Evolutionary conservation across 208 protist genomes (phyloP).

Genomic region (Wallacemonas collosoma): DNA sequence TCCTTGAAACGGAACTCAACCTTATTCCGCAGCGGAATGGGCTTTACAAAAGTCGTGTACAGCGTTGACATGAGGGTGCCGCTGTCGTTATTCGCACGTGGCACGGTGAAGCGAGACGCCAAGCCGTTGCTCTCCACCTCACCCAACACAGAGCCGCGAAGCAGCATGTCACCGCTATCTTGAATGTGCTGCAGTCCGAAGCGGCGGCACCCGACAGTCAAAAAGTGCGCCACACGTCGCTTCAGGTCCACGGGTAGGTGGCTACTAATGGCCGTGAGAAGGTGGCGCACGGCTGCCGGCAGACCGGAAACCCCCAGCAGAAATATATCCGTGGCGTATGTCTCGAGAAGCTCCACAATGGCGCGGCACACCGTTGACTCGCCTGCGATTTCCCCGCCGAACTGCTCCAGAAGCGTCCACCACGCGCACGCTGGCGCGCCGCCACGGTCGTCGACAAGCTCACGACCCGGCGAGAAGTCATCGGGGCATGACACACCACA

Average conservation of each 20-base stretch:
- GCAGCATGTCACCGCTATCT: slow-evolving; percentile 28
- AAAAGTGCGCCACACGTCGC: slow-evolving; percentile 56
- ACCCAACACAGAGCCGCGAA: slow-evolving; percentile 49
- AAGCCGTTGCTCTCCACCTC: slow-evolving; percentile 65
- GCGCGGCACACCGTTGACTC: slow-evolving; percentile 41
- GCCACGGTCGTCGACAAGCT: background rate
- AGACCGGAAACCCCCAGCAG: slow-evolving; percentile 53
- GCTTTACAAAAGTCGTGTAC: slow-evolving; percentile 44
- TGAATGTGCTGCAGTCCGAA: slow-evolving; percentile 73
- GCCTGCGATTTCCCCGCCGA: slow-evolving; percentile 15
- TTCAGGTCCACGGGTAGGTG: slow-evolving; percentile 62
- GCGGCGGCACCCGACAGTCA: slow-evolving; percentile 69
- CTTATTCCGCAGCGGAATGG: slow-evolving; percentile 48
- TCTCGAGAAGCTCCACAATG: slow-evolving; percentile 61
- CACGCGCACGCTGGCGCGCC: background rate
- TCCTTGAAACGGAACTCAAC: slow-evolving; percentile 78
- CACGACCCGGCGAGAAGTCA: slow-evolving; percentile 1
- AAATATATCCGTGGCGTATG: slow-evolving; percentile 44
- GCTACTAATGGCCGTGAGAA: slow-evolving; percentile 32
- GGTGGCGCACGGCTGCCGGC: slow-evolving; percentile 30
- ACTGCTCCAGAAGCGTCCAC: slow-evolving; percentile 31
- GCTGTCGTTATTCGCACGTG: slow-evolving; percentile 30
- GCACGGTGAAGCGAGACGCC: slow-evolving; percentile 49
- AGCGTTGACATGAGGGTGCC: slow-evolving; percentile 33
- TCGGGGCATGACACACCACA: slow-evolving; percentile 35